Evolutionary conservation across 1,284 basidiomycete genomes (phyloP), one percentile per base, ranked within the genome.

Genomic region (Marasmius oreades): DNA sequence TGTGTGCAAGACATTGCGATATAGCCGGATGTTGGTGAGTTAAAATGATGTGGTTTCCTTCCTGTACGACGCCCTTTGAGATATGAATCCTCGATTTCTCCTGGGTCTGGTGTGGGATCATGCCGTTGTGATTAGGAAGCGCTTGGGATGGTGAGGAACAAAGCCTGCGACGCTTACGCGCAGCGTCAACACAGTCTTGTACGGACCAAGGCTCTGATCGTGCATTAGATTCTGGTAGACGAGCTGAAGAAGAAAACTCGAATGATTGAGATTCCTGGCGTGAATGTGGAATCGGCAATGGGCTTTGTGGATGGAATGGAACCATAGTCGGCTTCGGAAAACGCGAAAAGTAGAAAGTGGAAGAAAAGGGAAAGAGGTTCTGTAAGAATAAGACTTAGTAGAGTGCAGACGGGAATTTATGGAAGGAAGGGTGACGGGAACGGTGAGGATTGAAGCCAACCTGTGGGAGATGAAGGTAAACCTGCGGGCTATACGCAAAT

Each of bases 1-100:
- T 71, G 47, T 67, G 64, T 20, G 62, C 59, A 53, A 78, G 70
- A 59, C 73, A 70, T 22, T 65, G 55, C 55, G 70, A 70, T 11
- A 77, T 75, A 26, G 67, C 66, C 8, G 74, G 72, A 59, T 69
- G 71, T 26, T 67, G 67, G 36, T 70, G 67, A 28, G 58, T 59
- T 43, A 59, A 46, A 11, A 61, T 26, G 23, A 51, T 45, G 16
- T 45, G 56, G 31, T 39, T 50, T 44, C 48, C 50, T 34, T 58
- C 56, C 31, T 36, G 52, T 8, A 31, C 24, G 6, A 50, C 16
- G 3, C 47, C 47, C 31, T 33, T 28, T 31, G 47, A 50, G 20
- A 50, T n/a, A 26, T 5, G 8, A 16, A 16, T 33, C 12, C 47
- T 23, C 14, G 47, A 31, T 33, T 18, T 50, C 24, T 18, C 23